Evolutionary conservation across 805 yeast species (phyloP).

Genomic region (Yamadazyma tumulicola): DNA sequence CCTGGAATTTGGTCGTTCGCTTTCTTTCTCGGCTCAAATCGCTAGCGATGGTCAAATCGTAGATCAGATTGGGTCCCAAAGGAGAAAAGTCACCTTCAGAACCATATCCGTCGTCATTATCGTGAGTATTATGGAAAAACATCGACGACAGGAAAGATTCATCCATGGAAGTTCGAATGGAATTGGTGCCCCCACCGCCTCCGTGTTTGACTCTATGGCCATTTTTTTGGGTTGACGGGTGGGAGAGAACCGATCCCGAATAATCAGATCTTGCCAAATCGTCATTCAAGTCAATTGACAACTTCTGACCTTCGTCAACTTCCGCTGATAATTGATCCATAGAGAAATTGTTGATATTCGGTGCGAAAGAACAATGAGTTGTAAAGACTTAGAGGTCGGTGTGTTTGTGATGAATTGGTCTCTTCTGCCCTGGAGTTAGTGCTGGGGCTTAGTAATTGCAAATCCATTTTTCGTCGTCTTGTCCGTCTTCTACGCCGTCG

Average conservation of each 20-base stretch:
- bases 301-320: too few species aligned
- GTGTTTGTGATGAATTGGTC: too few species aligned
- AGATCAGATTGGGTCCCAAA: constrained; percentile 72
- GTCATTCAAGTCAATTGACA: constrained; percentile 25
- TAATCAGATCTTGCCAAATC: constrained; percentile 23
- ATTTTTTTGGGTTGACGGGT: constrained; percentile 1
- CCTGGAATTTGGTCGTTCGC: constrained; percentile 29
- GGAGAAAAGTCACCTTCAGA: constrained; percentile 34
- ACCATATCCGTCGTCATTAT: constrained; percentile 11
- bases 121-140: constrained; percentile 19
- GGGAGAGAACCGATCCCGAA: constrained; percentile 12
- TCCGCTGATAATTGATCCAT: too few species aligned
- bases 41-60: constrained; percentile 65
- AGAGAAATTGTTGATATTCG: too few species aligned
- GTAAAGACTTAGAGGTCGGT: too few species aligned
- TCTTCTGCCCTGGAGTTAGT: too few species aligned
- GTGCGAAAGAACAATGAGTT: too few species aligned
- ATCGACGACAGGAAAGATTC: constrained; percentile 29
- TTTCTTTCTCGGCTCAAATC: constrained; percentile 41
- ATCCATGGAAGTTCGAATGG: constrained; percentile 29
- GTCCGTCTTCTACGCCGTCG: too few species aligned
- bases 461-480: too few species aligned
- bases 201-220: constrained; percentile 1
- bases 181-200: constrained; percentile 5
- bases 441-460: too few species aligned